phyloP scores from a whole-genome alignment of 495 filamentous ascomycete species.

The Rostrohypoxylon terebratum region DNA sequence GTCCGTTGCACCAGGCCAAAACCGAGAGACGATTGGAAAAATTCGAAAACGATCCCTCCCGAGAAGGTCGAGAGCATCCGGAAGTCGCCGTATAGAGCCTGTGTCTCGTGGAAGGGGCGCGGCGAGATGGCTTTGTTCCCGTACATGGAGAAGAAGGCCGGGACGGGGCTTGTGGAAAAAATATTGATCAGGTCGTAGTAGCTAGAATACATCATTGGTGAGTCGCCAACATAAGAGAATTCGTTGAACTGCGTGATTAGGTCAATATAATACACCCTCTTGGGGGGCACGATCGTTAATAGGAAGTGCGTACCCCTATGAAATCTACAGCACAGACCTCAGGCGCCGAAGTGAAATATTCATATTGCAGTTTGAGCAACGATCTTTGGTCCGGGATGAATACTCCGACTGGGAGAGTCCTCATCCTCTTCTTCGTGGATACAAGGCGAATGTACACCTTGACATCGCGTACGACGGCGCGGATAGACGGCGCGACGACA shows the following conservation, averaged over 20 bases:
- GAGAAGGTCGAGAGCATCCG: slow-evolving; percentile 76
- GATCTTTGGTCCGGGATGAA: slow-evolving; percentile 70
- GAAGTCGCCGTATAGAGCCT: slow-evolving; percentile 65
- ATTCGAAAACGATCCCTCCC: slow-evolving; percentile 81
- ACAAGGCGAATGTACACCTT: slow-evolving; percentile 70
- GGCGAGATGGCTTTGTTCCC: slow-evolving; percentile 70
- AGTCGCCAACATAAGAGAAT: slow-evolving; percentile 77
- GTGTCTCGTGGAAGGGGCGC: slow-evolving; percentile 72
- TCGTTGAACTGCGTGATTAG: slow-evolving; percentile 71
- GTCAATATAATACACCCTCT: neutral
- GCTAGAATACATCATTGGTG: slow-evolving; percentile 64
- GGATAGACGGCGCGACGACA: slow-evolving; percentile 72
- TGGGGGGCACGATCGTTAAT: neutral
- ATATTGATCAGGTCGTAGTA: slow-evolving; percentile 63
- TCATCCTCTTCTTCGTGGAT: slow-evolving; percentile 61
- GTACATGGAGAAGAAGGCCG: slow-evolving; percentile 82
- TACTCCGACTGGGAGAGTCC: slow-evolving; percentile 76
- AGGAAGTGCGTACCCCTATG: slow-evolving; percentile 76
- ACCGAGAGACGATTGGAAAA: slow-evolving; percentile 74
- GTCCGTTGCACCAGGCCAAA: slow-evolving; percentile 60
- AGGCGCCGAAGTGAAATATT: slow-evolving; percentile 77
- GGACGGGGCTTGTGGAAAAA: slow-evolving; percentile 72
- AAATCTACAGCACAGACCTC: slow-evolving; percentile 71
- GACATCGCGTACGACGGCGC: slow-evolving; percentile 78
- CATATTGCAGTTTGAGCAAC: slow-evolving; percentile 68